phyloP scores from a whole-genome alignment of 2,329 filamentous ascomycete species.

The Endoconidiophora polonica region DNA sequence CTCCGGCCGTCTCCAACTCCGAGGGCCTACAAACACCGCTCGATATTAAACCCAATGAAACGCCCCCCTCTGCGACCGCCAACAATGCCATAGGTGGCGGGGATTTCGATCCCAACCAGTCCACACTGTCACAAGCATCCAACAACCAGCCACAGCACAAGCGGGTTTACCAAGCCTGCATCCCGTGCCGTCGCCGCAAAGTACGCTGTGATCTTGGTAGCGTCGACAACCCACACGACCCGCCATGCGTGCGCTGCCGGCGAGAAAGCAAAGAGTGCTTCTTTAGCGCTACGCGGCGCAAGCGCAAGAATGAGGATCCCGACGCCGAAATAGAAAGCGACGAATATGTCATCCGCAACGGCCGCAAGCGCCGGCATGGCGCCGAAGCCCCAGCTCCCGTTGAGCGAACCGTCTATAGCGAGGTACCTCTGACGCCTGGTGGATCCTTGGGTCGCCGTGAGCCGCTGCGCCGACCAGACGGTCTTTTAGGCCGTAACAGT shows the following conservation, averaged over 20 bases:
- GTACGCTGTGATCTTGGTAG: conserved; percentile 48
- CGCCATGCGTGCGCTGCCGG: conserved; percentile 83
- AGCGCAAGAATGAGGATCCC: conserved; percentile 59
- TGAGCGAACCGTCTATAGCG: conserved; percentile 29
- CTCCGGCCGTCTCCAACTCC: not conserved
- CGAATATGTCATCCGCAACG: conserved; percentile 58
- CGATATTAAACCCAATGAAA: not conserved
- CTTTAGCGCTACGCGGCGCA: conserved; percentile 87
- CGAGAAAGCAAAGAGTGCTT: conserved; percentile 93
- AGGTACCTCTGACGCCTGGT: conserved; percentile 46
- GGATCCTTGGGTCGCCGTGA: conserved; percentile 48
- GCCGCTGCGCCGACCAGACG: conserved; percentile 45
- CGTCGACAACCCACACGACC: conserved; percentile 87
- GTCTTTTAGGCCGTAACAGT: conserved; percentile 19
- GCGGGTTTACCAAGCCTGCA: conserved; percentile 47
- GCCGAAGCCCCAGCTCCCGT: conserved; percentile 20
- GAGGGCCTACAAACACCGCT: no score
- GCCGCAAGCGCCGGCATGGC: conserved; percentile 45
- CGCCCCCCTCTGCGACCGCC: not conserved
- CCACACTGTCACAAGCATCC: not conserved
- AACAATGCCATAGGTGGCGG: not conserved
- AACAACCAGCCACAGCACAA: conserved; percentile 29
- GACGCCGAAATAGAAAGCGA: conserved; percentile 32
- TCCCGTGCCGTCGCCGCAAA: conserved; percentile 44
- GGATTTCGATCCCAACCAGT: conserved; percentile 3